phyloP scores from a whole-genome alignment of 78 protist species.

The slime mould (Dictyostelium discoideum) region DNA sequence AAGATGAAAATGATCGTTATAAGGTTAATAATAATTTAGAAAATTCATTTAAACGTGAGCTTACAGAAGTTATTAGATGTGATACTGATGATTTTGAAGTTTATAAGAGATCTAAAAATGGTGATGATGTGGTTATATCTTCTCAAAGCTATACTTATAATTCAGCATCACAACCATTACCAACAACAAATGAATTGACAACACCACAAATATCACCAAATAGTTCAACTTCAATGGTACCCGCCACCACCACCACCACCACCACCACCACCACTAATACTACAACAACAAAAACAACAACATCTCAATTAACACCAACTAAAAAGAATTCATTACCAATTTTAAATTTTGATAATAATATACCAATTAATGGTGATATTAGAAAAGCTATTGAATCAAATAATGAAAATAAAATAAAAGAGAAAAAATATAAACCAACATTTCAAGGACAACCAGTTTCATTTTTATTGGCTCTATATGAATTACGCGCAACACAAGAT shows the following conservation, averaged over 20 bases:
- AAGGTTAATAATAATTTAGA: neutral
- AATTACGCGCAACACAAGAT: neutral
- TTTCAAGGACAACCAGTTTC: neutral
- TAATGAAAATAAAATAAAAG: neutral
- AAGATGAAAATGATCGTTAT: neutral
- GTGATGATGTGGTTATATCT: neutral
- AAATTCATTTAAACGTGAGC: neutral
- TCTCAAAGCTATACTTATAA: neutral
- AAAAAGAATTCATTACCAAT: neutral
- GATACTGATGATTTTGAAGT: neutral
- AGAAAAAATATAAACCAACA: neutral
- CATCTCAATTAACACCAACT: neutral
- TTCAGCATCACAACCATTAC: neutral
- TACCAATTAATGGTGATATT: neutral
- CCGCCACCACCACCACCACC: neutral
- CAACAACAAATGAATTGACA: neutral
- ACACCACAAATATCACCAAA: neutral
- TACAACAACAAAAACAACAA: neutral
- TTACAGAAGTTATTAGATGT: neutral
- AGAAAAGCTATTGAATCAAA: neutral
- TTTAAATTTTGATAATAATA: neutral
- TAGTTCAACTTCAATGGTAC: neutral
- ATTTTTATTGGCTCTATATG: neutral
- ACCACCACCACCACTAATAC: neutral
- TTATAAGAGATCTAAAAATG: neutral